Evolutionary conservation across 805 yeast genomes (phyloP), one percentile per base, ranked within the genome.

Genomic region (Cyberlindnera americana): DNA sequence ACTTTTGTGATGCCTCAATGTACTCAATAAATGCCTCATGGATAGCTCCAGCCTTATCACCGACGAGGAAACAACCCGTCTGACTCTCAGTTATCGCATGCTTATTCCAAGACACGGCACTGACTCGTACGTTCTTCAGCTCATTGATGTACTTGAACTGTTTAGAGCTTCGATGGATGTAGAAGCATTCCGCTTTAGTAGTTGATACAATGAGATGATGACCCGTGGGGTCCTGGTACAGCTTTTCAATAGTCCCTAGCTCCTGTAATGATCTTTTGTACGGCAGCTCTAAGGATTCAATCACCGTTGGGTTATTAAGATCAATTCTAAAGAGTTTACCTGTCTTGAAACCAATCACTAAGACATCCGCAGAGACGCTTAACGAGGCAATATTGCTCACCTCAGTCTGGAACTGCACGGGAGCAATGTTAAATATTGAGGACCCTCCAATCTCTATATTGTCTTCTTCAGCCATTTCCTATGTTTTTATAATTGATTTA

Each of bases 291-390:
- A 67, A 53, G 18, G 59, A 62, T 29, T 67, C 70, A 5, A 84
- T 80, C 7, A 66, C 67, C 25, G 81, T 77, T 1, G 93, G 93
- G 35, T 69, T 69, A 36, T 77, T 79, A 46, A 84, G 61, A 49
- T 83, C 78, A 23, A 85, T 82, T n/a, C 83, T 61, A 47, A 75
- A 75, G n/a, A 84, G 60, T 13, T 68, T 53, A 1, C 83, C 81
- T 8, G 70, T 60, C 35, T 64, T 64, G 40, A 78, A 64, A 0
- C 81, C 76, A 33, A 83, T 61, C 40, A 74, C 70, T 28, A 84
- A 69, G 6, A 73, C 60, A 50, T 83, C 83, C 43, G 69, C 66
- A 17, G 70, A 61, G 6, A 81, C 87, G 14, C 67, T 70, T 34
- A 83, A 56, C n/a, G 72, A 60, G 6, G 65, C 62, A 11, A 83